Conservation (phyloP, 2,329 filamentous ascomycete genomes). For the Trichoderma koningiopsis region DNA sequence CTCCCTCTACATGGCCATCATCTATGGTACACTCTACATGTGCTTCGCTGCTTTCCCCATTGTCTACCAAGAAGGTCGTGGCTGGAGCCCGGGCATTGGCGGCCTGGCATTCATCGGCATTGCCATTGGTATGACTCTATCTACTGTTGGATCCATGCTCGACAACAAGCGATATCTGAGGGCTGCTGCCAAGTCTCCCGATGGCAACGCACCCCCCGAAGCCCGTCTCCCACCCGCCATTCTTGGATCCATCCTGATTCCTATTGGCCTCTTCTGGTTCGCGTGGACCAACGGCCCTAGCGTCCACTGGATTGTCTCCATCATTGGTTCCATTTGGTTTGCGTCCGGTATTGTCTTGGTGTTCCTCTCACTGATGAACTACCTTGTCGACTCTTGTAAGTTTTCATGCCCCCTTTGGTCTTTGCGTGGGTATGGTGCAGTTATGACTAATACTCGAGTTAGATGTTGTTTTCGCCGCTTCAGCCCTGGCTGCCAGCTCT, state of each 20-base stretch:
- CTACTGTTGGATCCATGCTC: constrained; percentile 54
- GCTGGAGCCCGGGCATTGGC: constrained; percentile 60
- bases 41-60: constrained; percentile 60
- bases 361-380: constrained; percentile 67
- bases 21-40: constrained; percentile 58
- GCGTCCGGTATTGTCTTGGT: constrained; percentile 63
- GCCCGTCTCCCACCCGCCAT: constrained; percentile 62
- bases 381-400: constrained; percentile 64
- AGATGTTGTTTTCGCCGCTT: constrained; percentile 75
- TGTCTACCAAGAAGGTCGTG: constrained; percentile 60
- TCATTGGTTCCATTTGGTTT: constrained; percentile 49
- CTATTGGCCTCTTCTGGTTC: constrained; percentile 65
- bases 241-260: constrained; percentile 60
- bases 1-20: constrained; percentile 64
- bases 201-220: constrained; percentile 64
- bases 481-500: constrained; percentile 71
- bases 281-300: constrained; percentile 62
- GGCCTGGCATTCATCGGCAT: constrained; percentile 67
- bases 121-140: constrained; percentile 62
- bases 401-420: neutral
- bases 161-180: constrained; percentile 57
- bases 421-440: neutral
- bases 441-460: constrained; percentile 26
- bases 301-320: constrained; percentile 60
- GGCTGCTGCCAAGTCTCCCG: constrained; percentile 46